Evolutionary conservation across 1,284 basidiomycete genomes (phyloP).

Genomic region (Austropuccinia psidii): DNA sequence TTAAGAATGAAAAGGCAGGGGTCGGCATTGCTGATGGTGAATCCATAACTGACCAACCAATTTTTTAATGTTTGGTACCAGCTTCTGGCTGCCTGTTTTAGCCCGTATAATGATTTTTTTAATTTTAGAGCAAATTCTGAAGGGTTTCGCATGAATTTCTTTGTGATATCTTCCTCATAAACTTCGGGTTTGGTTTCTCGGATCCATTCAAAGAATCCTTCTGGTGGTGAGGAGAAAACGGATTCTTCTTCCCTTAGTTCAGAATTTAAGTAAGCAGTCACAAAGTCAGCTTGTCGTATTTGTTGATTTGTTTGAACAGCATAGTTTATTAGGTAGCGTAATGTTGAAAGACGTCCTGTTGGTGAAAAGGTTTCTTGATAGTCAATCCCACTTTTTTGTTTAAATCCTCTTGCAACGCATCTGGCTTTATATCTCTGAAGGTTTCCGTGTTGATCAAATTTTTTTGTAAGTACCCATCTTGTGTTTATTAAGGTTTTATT

Average conservation of each 20-base stretch:
- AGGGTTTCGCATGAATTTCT: neutral
- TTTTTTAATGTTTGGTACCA: neutral
- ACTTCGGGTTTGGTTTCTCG: too few relatives aligned
- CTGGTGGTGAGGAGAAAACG: neutral
- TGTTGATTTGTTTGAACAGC: neutral
- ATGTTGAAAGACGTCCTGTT: neutral
- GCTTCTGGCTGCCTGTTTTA: neutral
- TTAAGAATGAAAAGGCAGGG: neutral
- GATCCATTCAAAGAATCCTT: neutral
- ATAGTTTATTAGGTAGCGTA: neutral
- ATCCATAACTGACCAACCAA: neutral
- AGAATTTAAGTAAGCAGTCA: too few relatives aligned
- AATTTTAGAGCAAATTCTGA: neutral
- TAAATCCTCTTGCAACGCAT: neutral
- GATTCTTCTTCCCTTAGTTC: neutral
- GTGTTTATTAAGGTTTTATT: neutral
- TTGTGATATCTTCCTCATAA: neutral
- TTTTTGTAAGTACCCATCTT: neutral
- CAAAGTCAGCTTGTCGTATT: neutral
- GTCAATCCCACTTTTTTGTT: neutral
- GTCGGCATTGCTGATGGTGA: neutral
- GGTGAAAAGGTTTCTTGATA: neutral
- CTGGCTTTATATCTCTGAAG: neutral
- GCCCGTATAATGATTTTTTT: constrained; percentile 32
- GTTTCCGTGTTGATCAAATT: neutral